Percentiles rank a stretch among this genome's conserved stretches.
phyloP scores from a whole-genome alignment of 148 eudicot genomes.

The Hydrangea macrophylla region DNA sequence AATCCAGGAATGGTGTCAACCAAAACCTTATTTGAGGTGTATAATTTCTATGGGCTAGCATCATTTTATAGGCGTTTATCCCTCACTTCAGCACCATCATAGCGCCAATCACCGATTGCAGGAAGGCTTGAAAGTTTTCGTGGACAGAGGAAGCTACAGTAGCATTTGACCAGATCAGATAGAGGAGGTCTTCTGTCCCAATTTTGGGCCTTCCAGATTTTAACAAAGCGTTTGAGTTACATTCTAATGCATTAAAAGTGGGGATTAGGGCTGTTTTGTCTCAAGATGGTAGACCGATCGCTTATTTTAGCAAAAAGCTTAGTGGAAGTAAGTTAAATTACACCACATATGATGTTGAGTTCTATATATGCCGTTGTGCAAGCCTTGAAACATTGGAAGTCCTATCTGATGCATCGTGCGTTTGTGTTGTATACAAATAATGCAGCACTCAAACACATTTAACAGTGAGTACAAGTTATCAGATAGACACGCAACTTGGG shows the following conservation, averaged over 20 bases:
- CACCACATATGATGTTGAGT: not conserved
- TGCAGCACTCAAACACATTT: not conserved
- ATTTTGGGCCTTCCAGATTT: not conserved
- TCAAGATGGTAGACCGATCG: not conserved
- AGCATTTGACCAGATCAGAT: not conserved
- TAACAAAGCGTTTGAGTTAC: not conserved
- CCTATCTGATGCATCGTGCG: not conserved
- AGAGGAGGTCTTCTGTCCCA: not conserved
- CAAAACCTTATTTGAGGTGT: too few species aligned
- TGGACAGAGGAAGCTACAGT: not conserved
- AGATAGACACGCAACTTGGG: not conserved
- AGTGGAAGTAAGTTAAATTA: not conserved
- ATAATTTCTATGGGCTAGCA: too few species aligned
- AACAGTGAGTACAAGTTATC: not conserved
- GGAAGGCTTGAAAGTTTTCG: not conserved
- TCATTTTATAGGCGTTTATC: too few species aligned
- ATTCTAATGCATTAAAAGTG: not conserved
- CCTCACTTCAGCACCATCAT: too few species aligned
- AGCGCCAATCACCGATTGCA: too few species aligned
- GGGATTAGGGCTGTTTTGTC: not conserved
- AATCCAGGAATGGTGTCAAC: too few species aligned
- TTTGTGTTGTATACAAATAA: not conserved
- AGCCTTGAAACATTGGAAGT: not conserved
- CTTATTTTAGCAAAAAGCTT: not conserved
- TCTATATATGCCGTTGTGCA: not conserved